Conservation (phyloP, 345 rosid species). For the Salix udensis region DNA sequence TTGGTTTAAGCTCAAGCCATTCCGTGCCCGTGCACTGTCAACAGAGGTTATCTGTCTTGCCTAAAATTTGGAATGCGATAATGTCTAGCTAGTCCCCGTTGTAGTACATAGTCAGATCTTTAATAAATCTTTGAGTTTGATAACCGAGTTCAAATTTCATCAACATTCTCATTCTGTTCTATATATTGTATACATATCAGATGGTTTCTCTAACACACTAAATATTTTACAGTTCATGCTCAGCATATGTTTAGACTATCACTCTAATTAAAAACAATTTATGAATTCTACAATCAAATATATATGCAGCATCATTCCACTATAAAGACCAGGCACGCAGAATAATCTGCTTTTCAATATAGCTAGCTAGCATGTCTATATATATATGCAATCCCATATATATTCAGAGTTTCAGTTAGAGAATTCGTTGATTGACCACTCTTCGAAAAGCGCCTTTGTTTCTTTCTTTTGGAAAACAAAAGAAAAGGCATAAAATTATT, state of each 20-base stretch:
- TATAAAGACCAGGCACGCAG: background rate
- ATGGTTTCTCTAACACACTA: too few relatives aligned
- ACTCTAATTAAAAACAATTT: background rate
- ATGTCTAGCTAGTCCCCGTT: background rate
- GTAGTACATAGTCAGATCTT: background rate
- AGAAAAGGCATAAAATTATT: background rate
- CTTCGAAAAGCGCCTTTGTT: conserved; percentile 26
- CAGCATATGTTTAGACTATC: background rate
- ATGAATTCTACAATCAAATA: background rate
- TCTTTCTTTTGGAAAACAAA: background rate
- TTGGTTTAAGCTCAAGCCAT: conserved; percentile 39
- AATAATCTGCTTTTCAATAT: background rate
- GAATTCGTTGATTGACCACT: conserved; percentile 30
- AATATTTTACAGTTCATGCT: too few relatives aligned
- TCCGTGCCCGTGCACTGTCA: conserved; percentile 51
- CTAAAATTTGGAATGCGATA: conserved; percentile 5
- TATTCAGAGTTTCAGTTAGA: background rate
- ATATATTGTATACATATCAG: too few relatives aligned
- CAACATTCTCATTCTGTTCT: too few relatives aligned
- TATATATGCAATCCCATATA: background rate
- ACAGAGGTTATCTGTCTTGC: conserved; percentile 22
- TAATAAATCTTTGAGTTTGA: too few relatives aligned
- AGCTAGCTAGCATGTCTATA: conserved; percentile 8
- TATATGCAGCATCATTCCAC: background rate
- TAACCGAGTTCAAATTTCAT: too few relatives aligned